Evolutionary conservation across 164 flowering plant genomes (phyloP).

Genomic region (Piper longum): DNA sequence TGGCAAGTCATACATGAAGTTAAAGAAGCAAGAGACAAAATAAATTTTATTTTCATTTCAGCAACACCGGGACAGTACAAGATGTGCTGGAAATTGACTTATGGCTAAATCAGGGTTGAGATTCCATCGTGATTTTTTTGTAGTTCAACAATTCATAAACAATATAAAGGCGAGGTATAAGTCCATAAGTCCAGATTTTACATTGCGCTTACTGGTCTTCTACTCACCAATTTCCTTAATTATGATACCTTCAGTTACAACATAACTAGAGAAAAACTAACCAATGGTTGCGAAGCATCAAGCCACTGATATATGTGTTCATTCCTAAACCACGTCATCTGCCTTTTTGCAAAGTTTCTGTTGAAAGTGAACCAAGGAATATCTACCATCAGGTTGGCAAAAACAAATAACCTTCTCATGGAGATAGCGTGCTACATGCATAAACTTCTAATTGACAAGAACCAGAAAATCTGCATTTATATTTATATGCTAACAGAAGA

Average conservation of each 20-base stretch:
- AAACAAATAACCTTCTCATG: too few relatives aligned
- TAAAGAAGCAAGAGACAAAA: neutral
- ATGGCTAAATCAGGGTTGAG: neutral
- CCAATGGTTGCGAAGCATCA: slow-evolving; percentile 84
- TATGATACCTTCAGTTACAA: too few relatives aligned
- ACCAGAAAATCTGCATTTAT: too few relatives aligned
- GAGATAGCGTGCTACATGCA: too few relatives aligned
- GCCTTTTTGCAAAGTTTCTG: slow-evolving; percentile 97
- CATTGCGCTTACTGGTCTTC: neutral
- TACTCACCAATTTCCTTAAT: neutral
- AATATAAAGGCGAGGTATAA: neutral
- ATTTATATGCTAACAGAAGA: too few relatives aligned
- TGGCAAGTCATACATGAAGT: slow-evolving; percentile 15
- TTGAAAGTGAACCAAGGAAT: slow-evolving; percentile 5
- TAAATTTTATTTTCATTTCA: neutral
- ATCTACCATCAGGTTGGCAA: neutral
- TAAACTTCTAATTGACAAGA: too few relatives aligned
- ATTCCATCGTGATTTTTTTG: neutral
- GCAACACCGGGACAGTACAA: neutral
- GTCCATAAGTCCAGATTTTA: neutral
- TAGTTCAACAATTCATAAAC: neutral
- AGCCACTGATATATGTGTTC: slow-evolving; percentile 90
- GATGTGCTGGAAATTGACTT: too few relatives aligned
- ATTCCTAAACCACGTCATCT: slow-evolving; percentile 91
- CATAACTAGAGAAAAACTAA: slow-evolving; percentile 15